Evolutionary conservation across 129 eudicot species (phyloP), one percentile per base, ranked within the genome.

Genomic region (Dittrichia graveolens): DNA sequence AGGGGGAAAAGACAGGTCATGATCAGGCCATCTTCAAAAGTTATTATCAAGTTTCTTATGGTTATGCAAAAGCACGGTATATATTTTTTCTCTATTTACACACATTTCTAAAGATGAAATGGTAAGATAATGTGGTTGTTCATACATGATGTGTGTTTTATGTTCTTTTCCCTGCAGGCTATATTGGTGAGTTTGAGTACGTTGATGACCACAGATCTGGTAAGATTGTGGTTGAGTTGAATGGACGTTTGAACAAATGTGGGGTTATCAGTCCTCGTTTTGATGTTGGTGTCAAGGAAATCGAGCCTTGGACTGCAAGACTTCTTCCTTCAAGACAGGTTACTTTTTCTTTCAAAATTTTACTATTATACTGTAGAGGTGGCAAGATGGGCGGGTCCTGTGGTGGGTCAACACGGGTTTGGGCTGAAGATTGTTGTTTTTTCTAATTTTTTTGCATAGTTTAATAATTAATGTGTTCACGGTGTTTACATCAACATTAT

Each of bases 321-420:
- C 77, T 87, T 71, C 93, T 87, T 63, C 93, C 93, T n/a, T 87
- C 93, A 5, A 79, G 93, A 84, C 93, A 87, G 87, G 93, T 84
- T 54, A 19, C 69, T 45, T 40, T n/a, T 6, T 37, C 40, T 49
- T 54, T 39, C 5, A 40, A 14, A 34, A 13, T 12, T 13, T 31
- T 39, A n/a, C 41, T n/a, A 7, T 15, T 5, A 11, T 37, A 5
- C 5, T 8, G 3, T 46, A 31, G 3, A 10, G 10, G 6, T 68
- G 8, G 44, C 16, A 35, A 37, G 65, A 35, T 60, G 37, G 11
- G 38, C 18, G 19, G 10, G 24, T 38, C 19, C 3, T 0, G 12
- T 3, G 39, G n/a, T 60, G 65, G 19, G 65, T 6, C 46, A 37
- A 60, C 38, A 61, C 10, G 6, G 15, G 3, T 12, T 11, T 2